Percentiles rank a stretch among this genome's conserved stretches.
Evolutionary conservation across 2,329 filamentous ascomycete species (phyloP).

Genomic region (Microsporum canis): DNA sequence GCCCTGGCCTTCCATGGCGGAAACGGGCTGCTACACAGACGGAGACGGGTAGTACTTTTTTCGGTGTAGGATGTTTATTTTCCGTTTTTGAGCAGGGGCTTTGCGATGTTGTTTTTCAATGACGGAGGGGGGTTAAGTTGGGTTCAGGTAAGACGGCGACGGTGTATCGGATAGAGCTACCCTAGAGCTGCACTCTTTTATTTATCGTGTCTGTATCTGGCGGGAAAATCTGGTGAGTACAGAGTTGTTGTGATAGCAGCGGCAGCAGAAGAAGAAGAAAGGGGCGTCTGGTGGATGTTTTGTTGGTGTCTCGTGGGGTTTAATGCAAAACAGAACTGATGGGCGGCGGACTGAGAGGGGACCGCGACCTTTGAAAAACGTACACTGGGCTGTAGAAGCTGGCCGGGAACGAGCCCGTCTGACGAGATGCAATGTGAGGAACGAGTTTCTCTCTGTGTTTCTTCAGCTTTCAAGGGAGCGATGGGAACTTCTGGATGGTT

Average conservation of each 20-base stretch:
- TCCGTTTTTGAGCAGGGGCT: background rate
- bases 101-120: background rate
- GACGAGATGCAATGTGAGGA: background rate
- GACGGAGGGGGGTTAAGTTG: background rate
- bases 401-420: background rate
- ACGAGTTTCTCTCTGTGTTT: background rate
- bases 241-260: background rate
- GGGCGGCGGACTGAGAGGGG: background rate
- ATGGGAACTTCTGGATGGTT: background rate
- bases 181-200: conserved; percentile 2
- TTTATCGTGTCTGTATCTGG: background rate
- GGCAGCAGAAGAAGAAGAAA: background rate
- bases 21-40: conserved; percentile 12
- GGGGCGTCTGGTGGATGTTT: background rate
- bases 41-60: background rate
- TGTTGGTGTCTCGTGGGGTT: background rate
- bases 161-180: background rate
- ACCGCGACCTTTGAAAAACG: background rate
- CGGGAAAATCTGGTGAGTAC: background rate
- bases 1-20: conserved; percentile 79
- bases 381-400: background rate
- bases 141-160: background rate
- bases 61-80: background rate
- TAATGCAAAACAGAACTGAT: background rate
- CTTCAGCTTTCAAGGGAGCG: background rate